These are phyloP conservation scores for Camillea tinctor DNA, from an alignment of 2,329 filamentous ascomycete species.

Conservation along the genomic window DNA sequence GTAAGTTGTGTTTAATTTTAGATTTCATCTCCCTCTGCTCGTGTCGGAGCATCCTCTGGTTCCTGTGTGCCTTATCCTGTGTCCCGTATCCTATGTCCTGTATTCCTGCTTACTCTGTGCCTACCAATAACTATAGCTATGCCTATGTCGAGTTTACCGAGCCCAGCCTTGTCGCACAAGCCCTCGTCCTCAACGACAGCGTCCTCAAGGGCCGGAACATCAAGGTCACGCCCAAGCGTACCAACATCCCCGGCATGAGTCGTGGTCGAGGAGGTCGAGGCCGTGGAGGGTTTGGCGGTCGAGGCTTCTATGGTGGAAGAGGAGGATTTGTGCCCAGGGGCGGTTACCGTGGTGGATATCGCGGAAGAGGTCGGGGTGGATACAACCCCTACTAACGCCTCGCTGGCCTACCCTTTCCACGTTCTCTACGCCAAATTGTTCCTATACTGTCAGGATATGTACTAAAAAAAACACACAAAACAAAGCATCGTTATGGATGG, in stretches of 20 bases:
- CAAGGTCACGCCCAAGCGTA: constrained; percentile 93
- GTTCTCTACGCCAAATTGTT: neutral
- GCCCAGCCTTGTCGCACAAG: constrained; percentile 87
- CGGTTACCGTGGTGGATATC: constrained; percentile 59
- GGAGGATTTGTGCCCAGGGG: constrained; percentile 50
- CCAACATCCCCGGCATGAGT: constrained; percentile 92
- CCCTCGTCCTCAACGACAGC: constrained; percentile 93
- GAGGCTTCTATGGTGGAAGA: constrained; percentile 52
- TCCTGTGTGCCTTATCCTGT: neutral
- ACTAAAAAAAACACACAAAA: neutral
- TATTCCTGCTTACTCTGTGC: constrained; percentile 4
- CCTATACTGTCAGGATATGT: neutral
- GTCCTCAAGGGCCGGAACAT: constrained; percentile 92
- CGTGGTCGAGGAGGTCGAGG: constrained; percentile 69
- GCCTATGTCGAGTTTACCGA: constrained; percentile 98
- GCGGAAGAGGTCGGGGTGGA: constrained; percentile 58
- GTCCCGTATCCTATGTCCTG: neutral
- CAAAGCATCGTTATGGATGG: neutral
- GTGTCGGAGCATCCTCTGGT: neutral
- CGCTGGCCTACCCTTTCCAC: neutral
- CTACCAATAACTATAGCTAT: constrained; percentile 61
- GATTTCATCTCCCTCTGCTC: too few species aligned
- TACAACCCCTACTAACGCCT: constrained; percentile 59
- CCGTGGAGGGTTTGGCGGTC: constrained; percentile 47
- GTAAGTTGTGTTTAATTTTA: constrained; percentile 55